Conservation (phyloP, 306 rosid species). For the Calophaca sinica region DNA sequence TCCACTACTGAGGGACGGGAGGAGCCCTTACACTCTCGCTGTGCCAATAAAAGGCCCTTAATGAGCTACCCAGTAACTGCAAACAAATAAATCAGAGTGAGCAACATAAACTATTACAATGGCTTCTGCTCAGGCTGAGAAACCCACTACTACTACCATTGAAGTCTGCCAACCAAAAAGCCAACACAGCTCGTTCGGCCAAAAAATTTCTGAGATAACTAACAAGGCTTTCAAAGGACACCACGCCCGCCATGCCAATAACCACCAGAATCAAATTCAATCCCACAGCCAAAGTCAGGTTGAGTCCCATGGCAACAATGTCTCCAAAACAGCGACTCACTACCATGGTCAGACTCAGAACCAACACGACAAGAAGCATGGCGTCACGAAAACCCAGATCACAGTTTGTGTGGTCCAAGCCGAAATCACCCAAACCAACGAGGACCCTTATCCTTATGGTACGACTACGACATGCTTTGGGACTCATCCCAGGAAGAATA, state of each 20-base stretch:
- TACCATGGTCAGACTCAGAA: slow-evolving; percentile 49
- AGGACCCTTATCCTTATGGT: slow-evolving; percentile 42
- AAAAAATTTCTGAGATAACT: slow-evolving; percentile 51
- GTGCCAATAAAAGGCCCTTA: slow-evolving; percentile 50
- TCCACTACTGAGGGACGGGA: slow-evolving; percentile 36
- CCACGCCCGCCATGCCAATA: slow-evolving; percentile 47
- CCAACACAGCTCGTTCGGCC: slow-evolving; percentile 54
- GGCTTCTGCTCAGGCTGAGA: slow-evolving; percentile 59
- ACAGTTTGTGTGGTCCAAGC: slow-evolving; percentile 49
- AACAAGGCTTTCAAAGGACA: slow-evolving; percentile 56
- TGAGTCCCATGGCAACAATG: slow-evolving; percentile 37
- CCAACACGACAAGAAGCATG: slow-evolving; percentile 47
- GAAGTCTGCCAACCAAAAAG: slow-evolving; percentile 51
- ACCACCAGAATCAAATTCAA: slow-evolving; percentile 44
- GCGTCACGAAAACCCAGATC: slow-evolving; percentile 46
- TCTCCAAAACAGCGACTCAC: slow-evolving; percentile 43
- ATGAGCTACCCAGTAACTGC: slow-evolving; percentile 30
- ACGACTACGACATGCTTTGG: slow-evolving; percentile 48
- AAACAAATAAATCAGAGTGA: slow-evolving; percentile 37
- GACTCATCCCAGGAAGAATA: slow-evolving; percentile 37
- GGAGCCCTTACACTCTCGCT: not conserved
- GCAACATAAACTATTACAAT: slow-evolving; percentile 40
- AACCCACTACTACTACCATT: slow-evolving; percentile 37
- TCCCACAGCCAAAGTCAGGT: slow-evolving; percentile 45
- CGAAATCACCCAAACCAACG: slow-evolving; percentile 45